Percentiles rank a stretch among this genome's conserved stretches.
Evolutionary conservation across 345 rosid genomes (phyloP).

Genomic region (Gossypium raimondii): DNA sequence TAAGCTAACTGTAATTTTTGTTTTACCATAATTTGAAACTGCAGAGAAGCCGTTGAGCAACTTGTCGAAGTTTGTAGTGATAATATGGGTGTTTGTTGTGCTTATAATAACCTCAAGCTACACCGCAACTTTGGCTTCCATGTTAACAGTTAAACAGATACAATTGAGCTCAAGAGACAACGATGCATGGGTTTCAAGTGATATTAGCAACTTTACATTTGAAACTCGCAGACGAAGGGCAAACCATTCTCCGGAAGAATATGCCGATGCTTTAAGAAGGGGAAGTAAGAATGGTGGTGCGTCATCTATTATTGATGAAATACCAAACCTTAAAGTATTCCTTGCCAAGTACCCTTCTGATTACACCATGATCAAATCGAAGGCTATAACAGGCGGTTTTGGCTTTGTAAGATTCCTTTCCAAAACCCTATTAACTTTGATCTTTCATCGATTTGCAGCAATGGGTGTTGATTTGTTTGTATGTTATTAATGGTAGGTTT

Average conservation of each 20-base stretch:
- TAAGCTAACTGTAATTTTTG: not conserved
- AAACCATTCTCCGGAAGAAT: not conserved
- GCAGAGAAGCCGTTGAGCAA: conserved; percentile 34
- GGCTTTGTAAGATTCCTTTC: conserved; percentile 13
- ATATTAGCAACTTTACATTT: not conserved
- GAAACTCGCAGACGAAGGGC: not conserved
- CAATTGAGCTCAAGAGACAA: not conserved
- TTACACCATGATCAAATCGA: not conserved
- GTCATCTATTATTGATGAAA: conserved; percentile 6
- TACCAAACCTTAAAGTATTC: conserved; percentile 12
- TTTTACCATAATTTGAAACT: not conserved
- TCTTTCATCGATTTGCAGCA: not conserved
- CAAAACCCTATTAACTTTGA: not conserved
- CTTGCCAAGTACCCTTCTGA: not conserved
- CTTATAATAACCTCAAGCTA: conserved; percentile 37
- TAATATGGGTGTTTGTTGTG: conserved; percentile 39
- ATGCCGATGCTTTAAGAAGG: not conserved
- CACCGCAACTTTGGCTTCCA: conserved; percentile 38
- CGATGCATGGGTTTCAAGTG: not conserved
- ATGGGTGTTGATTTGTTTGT: not conserved
- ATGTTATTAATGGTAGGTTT: not conserved
- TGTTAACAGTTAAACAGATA: conserved; percentile 33
- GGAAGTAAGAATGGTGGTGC: conserved; percentile 11
- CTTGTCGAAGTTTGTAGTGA: conserved; percentile 34
- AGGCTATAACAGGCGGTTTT: not conserved